Evolutionary conservation across 1,284 basidiomycete genomes (phyloP).

Genomic region (Cutaneotrichosporon sp.): DNA sequence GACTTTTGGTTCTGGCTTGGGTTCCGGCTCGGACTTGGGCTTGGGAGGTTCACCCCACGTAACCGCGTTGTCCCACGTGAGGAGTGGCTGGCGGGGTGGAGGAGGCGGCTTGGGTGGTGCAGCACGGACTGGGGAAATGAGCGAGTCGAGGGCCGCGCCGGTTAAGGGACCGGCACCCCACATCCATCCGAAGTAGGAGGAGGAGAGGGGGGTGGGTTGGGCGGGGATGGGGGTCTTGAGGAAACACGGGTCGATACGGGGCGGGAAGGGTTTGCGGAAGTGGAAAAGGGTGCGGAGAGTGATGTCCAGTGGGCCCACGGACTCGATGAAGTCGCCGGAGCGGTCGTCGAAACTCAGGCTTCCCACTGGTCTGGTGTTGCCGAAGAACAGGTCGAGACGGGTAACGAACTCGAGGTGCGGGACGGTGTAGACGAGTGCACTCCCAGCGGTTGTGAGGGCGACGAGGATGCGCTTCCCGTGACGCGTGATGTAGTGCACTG

Average conservation of each 20-base stretch:
- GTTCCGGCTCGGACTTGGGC: conserved; percentile 18
- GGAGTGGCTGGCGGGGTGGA: conserved; percentile 42
- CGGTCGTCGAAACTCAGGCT: conserved; percentile 48
- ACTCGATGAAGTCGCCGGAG: conserved; percentile 53
- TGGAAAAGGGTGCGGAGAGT: conserved; percentile 53
- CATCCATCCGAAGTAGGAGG: conserved; percentile 48
- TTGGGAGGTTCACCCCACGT: conserved; percentile 47
- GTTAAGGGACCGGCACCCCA: conserved; percentile 53
- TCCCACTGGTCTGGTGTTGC: conserved; percentile 36
- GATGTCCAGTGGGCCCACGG: conserved; percentile 47
- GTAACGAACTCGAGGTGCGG: conserved; percentile 57
- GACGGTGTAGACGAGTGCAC: conserved; percentile 66
- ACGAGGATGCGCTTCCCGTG: conserved; percentile 61
- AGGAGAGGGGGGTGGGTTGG: conserved; percentile 45
- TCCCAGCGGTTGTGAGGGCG: conserved; percentile 61
- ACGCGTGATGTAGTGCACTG: conserved; percentile 61
- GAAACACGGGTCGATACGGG: conserved; percentile 44
- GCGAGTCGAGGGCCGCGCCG: conserved; percentile 46
- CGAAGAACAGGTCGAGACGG: conserved; percentile 43
- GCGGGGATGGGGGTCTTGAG: conserved; percentile 39
- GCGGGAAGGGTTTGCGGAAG: conserved; percentile 52
- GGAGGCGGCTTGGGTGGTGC: conserved; percentile 35
- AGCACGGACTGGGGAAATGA: conserved; percentile 42
- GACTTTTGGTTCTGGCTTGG: neutral
- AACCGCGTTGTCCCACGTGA: conserved; percentile 44